Base-by-base conservation (phyloP, 345 rosid species). In the Kandelia obovata region DNA sequence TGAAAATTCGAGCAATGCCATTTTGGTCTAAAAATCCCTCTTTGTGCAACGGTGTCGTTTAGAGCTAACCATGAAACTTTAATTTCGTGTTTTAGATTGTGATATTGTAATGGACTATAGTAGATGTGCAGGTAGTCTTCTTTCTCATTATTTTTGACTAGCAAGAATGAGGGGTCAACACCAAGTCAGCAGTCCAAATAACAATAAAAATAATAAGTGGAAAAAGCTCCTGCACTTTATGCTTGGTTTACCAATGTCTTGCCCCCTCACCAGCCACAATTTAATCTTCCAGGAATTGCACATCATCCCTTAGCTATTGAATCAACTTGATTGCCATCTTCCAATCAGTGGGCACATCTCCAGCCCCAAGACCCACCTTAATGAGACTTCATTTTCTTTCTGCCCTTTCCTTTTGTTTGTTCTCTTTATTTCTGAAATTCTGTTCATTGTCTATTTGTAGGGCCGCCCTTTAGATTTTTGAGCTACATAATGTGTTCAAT, bases 251-350 rank as follows among this genome's bases (percentile, higher is more conserved):
- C 47, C 46, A 2, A 0, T 7, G 11, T 9, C 13, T 39, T 61
- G 77, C 78, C 80, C 83, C 68, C 35, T 32, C 7, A 81, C 75
- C 74, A 23, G 65, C 73, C 68, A 15, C 27, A 53, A 43, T 65
- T 32, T 64, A 51, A 32, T 58, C 64, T 28, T 58, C 32, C 10
- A 21, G 72, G 27, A 64, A 69, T 28, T 31, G 55, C 75, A 61
- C 55, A 10, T 46, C 15, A 51, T 53, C 34, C 59, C 72, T 57
- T 19, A 23, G 51, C 74, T 30, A 35, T 58, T 55, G 69, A 71
- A 74, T 55, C 68, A 72, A 72, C 34, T 61, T 70, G 58, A 53
- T 39, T 71, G 58, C 61, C 70, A 49, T 20, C 32, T 55, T 62
- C 77, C 32, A 70, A 27, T 70, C 73, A 20, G 10, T 20, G 30